A percentile compares a stretch with the other conserved stretches of the same genome.
phyloP scores from a whole-genome alignment of 768 basidiomycete species.

The Boletus reticuloceps region DNA sequence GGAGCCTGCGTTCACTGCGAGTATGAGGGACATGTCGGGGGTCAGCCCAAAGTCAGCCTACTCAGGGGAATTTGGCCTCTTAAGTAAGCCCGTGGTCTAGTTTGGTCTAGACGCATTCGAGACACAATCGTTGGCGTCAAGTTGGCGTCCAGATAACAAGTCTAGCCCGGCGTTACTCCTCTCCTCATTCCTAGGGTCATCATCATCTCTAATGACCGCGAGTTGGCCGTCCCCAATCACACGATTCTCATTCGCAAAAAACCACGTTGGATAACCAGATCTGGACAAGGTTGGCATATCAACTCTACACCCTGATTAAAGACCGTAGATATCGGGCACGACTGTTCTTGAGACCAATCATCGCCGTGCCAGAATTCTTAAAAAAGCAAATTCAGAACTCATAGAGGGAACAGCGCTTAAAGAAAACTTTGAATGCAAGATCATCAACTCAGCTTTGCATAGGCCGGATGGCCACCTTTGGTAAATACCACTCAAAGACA shows the following conservation, averaged over 20 bases:
- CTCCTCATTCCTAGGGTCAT: no score
- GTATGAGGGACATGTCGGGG: constrained; percentile 42
- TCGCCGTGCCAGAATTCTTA: neutral
- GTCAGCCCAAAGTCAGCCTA: neutral
- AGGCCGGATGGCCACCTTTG: constrained; percentile 2
- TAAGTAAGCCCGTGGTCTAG: no score
- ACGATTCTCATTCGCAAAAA: neutral
- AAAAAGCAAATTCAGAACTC: constrained; percentile 1
- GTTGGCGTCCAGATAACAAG: no score
- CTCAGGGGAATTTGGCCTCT: neutral
- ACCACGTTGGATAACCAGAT: neutral
- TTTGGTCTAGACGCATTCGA: no score
- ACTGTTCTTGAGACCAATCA: neutral
- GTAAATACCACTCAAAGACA: neutral
- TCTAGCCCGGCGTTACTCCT: no score
- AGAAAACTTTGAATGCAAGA: neutral
- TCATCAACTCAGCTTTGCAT: neutral
- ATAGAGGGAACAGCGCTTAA: neutral
- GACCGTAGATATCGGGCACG: constrained; percentile 4
- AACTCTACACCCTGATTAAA: neutral
- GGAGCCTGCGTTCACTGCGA: constrained; percentile 78
- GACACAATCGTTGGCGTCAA: no score
- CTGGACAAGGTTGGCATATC: neutral
- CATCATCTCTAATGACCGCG: no score
- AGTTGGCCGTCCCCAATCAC: no score